phyloP scores from a whole-genome alignment of 164 flowering plant genomes.

The Magnolia sinica region DNA sequence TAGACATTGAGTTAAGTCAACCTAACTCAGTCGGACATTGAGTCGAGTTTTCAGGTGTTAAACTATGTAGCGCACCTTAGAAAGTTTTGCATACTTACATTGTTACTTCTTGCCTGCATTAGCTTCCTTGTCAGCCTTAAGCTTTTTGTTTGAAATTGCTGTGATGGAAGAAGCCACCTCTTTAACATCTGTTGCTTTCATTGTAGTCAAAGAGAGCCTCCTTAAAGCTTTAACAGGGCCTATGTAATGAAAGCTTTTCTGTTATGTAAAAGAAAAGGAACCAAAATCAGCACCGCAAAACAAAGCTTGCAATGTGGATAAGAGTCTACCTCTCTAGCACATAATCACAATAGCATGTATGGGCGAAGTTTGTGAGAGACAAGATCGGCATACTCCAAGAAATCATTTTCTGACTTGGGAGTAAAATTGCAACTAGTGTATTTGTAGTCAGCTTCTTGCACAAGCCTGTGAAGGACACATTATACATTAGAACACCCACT shows the following conservation, averaged over 20 bases:
- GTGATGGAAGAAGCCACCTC: slow-evolving; percentile 84
- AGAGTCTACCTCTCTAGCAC: not conserved
- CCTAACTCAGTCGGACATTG: too few species aligned
- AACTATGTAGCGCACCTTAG: not conserved
- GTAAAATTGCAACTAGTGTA: slow-evolving; percentile 81
- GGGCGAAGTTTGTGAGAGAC: slow-evolving; percentile 69
- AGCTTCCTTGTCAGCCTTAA: slow-evolving; percentile 93
- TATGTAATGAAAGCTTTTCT: slow-evolving; percentile 93
- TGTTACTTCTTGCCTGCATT: slow-evolving; percentile 84
- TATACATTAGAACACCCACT: too few species aligned
- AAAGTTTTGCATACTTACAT: slow-evolving; percentile 33
- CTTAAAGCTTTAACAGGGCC: slow-evolving; percentile 77
- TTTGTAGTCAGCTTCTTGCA: slow-evolving; percentile 88
- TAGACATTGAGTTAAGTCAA: too few species aligned
- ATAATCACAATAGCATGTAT: slow-evolving; percentile 52
- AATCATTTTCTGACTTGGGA: slow-evolving; percentile 89
- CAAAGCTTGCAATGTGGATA: not conserved
- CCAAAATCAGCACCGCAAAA: not conserved
- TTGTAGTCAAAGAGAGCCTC: slow-evolving; percentile 67
- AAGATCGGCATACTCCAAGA: slow-evolving; percentile 84
- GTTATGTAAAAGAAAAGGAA: slow-evolving; percentile 13
- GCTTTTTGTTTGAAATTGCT: slow-evolving; percentile 89
- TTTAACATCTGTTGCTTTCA: slow-evolving; percentile 93
- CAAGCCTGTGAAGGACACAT: slow-evolving; percentile 48
- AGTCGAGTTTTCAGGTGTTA: too few species aligned